Evolutionary conservation across 2,329 filamentous ascomycete genomes (phyloP), one percentile per base, ranked within the genome.

Genomic region (Nectriaceae sp.): DNA sequence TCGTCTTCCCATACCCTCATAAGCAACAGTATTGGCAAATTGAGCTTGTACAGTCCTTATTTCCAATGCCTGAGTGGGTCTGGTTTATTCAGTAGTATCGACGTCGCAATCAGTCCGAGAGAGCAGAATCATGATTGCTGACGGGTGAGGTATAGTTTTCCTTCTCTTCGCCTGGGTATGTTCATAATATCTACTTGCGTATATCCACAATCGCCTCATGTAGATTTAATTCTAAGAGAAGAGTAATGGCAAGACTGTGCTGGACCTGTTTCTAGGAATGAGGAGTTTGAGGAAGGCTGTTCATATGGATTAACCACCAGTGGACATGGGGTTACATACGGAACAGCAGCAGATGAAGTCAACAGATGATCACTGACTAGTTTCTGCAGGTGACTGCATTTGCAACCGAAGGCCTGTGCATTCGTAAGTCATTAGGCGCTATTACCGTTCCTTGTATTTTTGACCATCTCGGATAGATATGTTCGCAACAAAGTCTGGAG

Each of bases 401-500:
- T 4, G 43, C 46, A 5, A 59, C 56, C 10, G 47, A 58, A 21
- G 55, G 47, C 20, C 40, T 61, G n/a, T 58, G 54, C 21, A 22
- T 61, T 10, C 47, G 56, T 56, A 20, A 51, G 56, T 46, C 5
- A 29, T 6, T 13, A 6, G 13, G 24, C 24, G 6, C 24, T 2
- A 15, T 4, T 13, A 2, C 1, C 13, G 15, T 4, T 18, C 11
- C 21, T 29, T 29, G 24, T 29, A 29, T 29, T 37, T n/a, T 15
- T 40, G 26, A 37, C 11, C 15, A 11, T 11, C 5, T 39, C 20
- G 2, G 18, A 5, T 15, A 66, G 64, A 65, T 21, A 64, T 63
- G 56, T 66, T 66, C 21, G 62, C 60, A 5, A 37, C 22, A 3
- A 55, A 53, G 3, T 53, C 49, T 21, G 62, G 61, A 8, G 65